Percentiles rank a stretch among this genome's conserved stretches.
Conservation (phyloP, 495 filamentous ascomycete genomes). For the Penicillium soppii region DNA sequence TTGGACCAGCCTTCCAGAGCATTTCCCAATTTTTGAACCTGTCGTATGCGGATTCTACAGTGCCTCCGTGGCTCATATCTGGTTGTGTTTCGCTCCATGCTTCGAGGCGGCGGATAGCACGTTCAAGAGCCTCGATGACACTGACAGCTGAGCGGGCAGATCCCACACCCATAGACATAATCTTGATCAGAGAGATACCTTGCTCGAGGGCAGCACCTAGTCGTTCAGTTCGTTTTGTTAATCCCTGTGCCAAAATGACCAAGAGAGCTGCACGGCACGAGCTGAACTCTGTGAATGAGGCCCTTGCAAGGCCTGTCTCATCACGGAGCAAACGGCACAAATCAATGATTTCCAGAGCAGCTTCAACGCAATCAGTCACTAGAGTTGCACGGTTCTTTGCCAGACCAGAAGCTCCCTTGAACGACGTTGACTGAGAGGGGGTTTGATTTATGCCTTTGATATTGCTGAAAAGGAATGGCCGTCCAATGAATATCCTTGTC, state of each 20-base stretch:
- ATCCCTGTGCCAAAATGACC: conserved; percentile 47
- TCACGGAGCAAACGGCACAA: conserved; percentile 48
- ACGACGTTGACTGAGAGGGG: conserved; percentile 16
- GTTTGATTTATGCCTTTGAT: conserved; percentile 32
- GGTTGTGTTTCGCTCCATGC: conserved; percentile 39
- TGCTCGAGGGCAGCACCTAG: conserved; percentile 45
- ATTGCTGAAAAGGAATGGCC: conserved; percentile 50
- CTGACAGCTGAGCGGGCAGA: conserved; percentile 51
- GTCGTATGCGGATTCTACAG: conserved; percentile 46
- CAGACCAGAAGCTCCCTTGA: conserved; percentile 35
- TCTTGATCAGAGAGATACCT: conserved; percentile 50
- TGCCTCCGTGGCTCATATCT: conserved; percentile 28
- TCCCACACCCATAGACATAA: conserved; percentile 52
- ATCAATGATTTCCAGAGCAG: conserved; percentile 50
- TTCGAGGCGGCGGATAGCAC: conserved; percentile 46
- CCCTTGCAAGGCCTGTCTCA: conserved; percentile 48
- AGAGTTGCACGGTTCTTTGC: conserved; percentile 43
- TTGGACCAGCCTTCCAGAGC: conserved; percentile 51
- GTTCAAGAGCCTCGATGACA: conserved; percentile 52
- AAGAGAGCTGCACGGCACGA: conserved; percentile 51
- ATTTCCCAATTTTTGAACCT: conserved; percentile 54
- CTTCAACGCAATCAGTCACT: conserved; percentile 49
- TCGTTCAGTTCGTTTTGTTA: conserved; percentile 49
- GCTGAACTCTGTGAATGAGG: conserved; percentile 53
- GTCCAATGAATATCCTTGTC: conserved; percentile 48